These are phyloP conservation scores for Cercospora sp. DNA, from an alignment of 2,329 filamentous ascomycete genomes.

Conservation along the genomic window DNA sequence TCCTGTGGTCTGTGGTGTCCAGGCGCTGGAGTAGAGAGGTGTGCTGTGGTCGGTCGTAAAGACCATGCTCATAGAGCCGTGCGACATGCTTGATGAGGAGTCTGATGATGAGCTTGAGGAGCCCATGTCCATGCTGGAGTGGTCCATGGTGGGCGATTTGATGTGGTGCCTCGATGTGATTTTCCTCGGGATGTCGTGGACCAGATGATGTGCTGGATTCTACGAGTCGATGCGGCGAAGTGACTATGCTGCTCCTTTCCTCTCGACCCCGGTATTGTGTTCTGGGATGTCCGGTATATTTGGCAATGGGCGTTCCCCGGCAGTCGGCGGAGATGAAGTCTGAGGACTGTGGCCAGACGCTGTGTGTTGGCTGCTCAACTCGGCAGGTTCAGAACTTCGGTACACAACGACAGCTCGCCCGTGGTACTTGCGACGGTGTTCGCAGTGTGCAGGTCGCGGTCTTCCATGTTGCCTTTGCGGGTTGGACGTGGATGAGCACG, in stretches of 20 bases:
- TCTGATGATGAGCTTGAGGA: background rate
- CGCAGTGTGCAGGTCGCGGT: background rate
- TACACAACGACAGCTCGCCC: background rate
- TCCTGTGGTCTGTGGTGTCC: constrained; percentile 71
- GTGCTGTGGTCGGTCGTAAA: constrained; percentile 67
- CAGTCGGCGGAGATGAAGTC: background rate
- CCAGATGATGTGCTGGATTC: background rate
- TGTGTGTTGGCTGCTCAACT: background rate
- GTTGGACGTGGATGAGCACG: background rate
- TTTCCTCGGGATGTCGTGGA: background rate
- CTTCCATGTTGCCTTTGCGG: background rate
- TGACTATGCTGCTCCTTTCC: background rate
- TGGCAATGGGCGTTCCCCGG: background rate
- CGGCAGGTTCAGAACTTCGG: background rate
- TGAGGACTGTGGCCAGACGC: background rate
- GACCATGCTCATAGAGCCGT: constrained; percentile 53
- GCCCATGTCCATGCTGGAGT: constrained; percentile 16
- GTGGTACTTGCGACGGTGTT: background rate
- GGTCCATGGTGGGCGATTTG: background rate
- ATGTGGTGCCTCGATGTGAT: background rate
- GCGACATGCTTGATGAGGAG: background rate
- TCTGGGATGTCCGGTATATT: background rate
- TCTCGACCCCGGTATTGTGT: background rate
- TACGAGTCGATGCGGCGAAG: background rate
- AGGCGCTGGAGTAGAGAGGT: constrained; percentile 66